Percentiles rank a stretch among this genome's conserved stretches.
phyloP scores from a whole-genome alignment of 208 protist species.

The Acanthamoeba healyi region DNA sequence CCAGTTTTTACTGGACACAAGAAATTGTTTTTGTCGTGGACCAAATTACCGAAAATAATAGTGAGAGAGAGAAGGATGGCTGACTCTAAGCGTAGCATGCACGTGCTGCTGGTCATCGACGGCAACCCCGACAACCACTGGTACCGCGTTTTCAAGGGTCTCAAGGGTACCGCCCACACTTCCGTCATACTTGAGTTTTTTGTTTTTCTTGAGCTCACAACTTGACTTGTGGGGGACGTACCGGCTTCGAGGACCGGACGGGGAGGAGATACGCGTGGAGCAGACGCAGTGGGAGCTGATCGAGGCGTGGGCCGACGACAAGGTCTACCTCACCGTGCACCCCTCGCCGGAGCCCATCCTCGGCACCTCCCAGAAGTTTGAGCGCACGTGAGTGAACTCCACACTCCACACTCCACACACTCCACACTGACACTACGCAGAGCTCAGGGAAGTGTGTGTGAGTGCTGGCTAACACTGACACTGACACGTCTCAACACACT shows the following conservation, averaged over 20 bases:
- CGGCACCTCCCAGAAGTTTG: background rate
- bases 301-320: background rate
- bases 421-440: no score
- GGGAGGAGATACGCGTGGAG: background rate
- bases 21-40: no score
- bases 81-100: background rate
- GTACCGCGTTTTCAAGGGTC: constrained; percentile 4
- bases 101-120: constrained; percentile 1
- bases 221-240: no score
- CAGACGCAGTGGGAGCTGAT: constrained; percentile 5
- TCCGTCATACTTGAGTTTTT: background rate
- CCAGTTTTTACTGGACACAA: no score
- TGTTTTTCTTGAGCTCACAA: background rate
- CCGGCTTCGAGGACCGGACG: background rate
- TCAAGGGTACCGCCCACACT: background rate
- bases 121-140: background rate
- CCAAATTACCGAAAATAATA: no score
- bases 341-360: constrained; percentile 10
- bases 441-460: no score
- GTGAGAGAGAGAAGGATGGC: no score
- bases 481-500: no score
- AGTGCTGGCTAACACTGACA: no score
- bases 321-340: constrained; percentile 9
- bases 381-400: no score
- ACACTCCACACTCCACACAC: no score